Evolutionary conservation across 169 alveolate species (phyloP), one percentile per base, ranked within the genome.

Genomic region (Plasmodium blacklocki): DNA sequence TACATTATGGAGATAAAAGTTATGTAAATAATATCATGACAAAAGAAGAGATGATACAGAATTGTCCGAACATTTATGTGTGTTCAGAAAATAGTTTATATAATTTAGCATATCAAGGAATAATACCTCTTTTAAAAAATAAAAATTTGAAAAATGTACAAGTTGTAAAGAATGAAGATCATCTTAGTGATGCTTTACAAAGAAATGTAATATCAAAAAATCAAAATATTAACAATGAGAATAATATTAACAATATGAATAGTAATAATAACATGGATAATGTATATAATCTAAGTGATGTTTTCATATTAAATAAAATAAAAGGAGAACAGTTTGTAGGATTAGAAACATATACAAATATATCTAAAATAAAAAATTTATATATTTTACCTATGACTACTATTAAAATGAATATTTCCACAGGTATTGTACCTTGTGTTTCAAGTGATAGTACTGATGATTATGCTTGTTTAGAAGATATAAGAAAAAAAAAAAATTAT

Each of bases 401-500:
- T 21, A 98, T 98, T 45, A 96, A 98, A 71, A 98, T 99, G 99
- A 94, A 96, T 49, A 98, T 63, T 8, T 97, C 99, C 19, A 99
- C 99, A 1, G 99, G 99, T 18, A 96, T 99, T 19, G 99, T 99
- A 2, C 98, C 99, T 29, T 96, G 99, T 23, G 99, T 99, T 0
- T 99, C 99, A n/a, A 97, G 99, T 29, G 99, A 99, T 88, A 96
- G 99, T 8, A 99, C 99, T n/a, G 99, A 98, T 90, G 99, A 99
- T 89, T 99, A 97, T 93, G 99, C 98, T 4, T 97, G 99, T 47
- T 88, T 98, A 80, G 94, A 96, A 85, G 99, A 97, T 64, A 96
- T 97, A 80, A 93, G 96, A 93, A 96, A 95, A 58, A 98, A 98
- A 92, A 95, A 94, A 29, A 96, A 74, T 21, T 94, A 93, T 74